Base-by-base conservation (phyloP, 2,329 filamentous ascomycete genomes). In the Neofusicoccum kwambonambiense region DNA sequence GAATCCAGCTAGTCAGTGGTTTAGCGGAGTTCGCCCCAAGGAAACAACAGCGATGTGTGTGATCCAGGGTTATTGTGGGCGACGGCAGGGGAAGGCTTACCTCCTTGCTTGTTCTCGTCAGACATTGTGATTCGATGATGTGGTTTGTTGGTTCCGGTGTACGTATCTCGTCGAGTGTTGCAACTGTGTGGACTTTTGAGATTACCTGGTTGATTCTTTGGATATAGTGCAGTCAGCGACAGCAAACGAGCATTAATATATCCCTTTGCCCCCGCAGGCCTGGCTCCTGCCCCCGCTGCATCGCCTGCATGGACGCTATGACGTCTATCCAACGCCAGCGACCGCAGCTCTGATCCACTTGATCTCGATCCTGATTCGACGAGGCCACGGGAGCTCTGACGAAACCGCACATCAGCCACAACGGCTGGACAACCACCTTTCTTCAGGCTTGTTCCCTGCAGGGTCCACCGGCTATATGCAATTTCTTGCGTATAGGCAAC, bases 351-450 rank as follows among this genome's bases (percentile, higher is more conserved):
- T 41, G 63, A 69, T 67, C 68, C 70, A 56, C 62, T 71, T n/a
- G 27, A n/a, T 68, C 74, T 67, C 75, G 75, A 56, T 73, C 66
- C 65, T 77, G 76, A 45, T 60, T 47, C 15, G 42, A 13, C 42
- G 15, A 47, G 19, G 15, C 42, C 54, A 35, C 39, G 22, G 27
- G n/a, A 19, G 31, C 15, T 60, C 56, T 60, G 56, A 60, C 56
- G 56, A 60, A 60, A 60, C 41, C 56, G 12, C 27, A 37, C 56
- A 35, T 60, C 42, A 60, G 56, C 56, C 17, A 35, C 56, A 35
- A 27, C 56, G 41, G 56, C 56, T 49, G 27, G 42, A 17, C 22
- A 9, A 12, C 54, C 31, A 11, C 4, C 54, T 19, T 5, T 17
- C 54, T 35, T 8, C 54, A 58, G 22, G 39, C 54, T 45, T 58